phyloP scores from a whole-genome alignment of 345 rosid species.

The Camelina sativa region DNA sequence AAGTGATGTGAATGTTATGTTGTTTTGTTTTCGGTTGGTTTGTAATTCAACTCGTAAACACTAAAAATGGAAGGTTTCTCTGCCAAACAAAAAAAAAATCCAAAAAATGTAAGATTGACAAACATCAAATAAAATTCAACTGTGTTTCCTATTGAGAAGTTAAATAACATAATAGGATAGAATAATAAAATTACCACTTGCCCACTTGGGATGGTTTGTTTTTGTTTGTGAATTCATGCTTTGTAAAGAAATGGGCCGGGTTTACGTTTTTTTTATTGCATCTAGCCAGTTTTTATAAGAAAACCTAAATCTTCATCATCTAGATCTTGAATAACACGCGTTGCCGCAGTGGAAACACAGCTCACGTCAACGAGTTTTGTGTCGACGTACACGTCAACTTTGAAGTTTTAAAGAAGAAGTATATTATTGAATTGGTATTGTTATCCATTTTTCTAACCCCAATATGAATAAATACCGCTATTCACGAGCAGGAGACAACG shows the following conservation, averaged over 20 bases:
- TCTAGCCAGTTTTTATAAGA: background rate
- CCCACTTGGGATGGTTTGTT: background rate
- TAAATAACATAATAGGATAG: background rate
- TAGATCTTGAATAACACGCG: constrained; percentile 1
- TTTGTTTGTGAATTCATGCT: background rate
- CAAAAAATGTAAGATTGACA: too few species aligned
- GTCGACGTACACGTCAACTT: constrained; percentile 22
- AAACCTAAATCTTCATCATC: background rate
- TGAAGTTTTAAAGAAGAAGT: background rate
- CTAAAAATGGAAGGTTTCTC: too few species aligned
- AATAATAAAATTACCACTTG: background rate
- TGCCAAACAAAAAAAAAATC: too few species aligned
- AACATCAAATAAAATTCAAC: too few species aligned
- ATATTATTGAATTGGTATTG: constrained; percentile 1
- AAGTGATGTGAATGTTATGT: background rate
- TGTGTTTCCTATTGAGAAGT: background rate
- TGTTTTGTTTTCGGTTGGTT: background rate
- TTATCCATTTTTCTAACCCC: constrained; percentile 14
- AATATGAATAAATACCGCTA: background rate
- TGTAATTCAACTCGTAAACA: background rate
- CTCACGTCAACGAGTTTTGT: constrained; percentile 14
- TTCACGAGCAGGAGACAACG: background rate
- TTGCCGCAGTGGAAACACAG: background rate
- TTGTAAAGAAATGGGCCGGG: background rate
- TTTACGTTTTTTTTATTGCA: background rate